Base-by-base conservation (phyloP, 192 early-diverging fungal genomes). In the Backusella luteola region DNA sequence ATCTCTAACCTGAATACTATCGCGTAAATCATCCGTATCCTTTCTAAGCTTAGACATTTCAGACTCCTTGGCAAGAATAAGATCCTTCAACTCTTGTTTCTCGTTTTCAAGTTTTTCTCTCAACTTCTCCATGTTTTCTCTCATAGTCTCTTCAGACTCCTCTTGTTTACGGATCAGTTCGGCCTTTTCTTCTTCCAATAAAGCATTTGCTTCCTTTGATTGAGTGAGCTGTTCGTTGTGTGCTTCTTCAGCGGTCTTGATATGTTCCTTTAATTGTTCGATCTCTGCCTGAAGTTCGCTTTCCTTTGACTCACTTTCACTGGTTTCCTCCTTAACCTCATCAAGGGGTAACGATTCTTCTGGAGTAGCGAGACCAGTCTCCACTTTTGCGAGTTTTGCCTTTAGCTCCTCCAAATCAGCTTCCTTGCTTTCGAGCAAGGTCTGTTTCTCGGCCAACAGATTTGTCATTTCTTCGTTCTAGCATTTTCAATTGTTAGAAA, bases 71-170 rank as follows among this genome's bases (percentile, higher is more conserved):
- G 34, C n/a, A 8, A 29, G 19, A 63, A 70, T 69, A n/a, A 23
- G 66, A 23, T 66, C 32, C 29, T 44, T 68, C 21, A 74, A 15
- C 19, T 69, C 66, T 36, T 73, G 67, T 8, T 79, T 74, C 29
- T 79, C 78, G 38, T 38, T 44, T 44, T 79, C 67, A 6, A 79
- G 52, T 11, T 79, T 70, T 42, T 79, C 78, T 26, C 78, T 41
- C 17, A 79, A 59, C 34, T 39, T 71, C 17, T 79, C 78, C 78
- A 79, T 79, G 23, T 74, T 70, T 5, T 79, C 73, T 68, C 78
- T 44, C 44, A 56, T 21, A 14, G 52, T 49, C 36, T 71, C 42
- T 19, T 78, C 78, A 11, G 73, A 17, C 26, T 74, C 67, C 59
- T 74, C 78, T 44, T 74, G 73, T 44, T 59, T 44, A 8, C 73